Evolutionary conservation across 2,329 filamentous ascomycete species (phyloP).

Genomic region (Trichoderma harzianum): DNA sequence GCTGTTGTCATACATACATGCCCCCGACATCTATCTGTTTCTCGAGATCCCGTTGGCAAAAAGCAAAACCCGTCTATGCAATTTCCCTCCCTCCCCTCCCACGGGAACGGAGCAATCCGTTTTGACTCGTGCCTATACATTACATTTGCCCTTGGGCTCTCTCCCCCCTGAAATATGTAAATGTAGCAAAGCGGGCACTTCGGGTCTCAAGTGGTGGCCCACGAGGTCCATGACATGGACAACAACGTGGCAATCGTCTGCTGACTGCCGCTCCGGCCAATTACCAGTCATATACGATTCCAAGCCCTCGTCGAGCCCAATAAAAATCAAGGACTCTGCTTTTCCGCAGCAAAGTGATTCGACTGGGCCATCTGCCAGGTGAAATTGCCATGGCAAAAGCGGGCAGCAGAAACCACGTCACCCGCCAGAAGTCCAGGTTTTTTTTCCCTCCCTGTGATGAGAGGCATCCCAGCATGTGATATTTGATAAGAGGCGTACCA

Average conservation of each 20-base stretch:
- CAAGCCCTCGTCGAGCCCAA: not conserved
- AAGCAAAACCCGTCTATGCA: not conserved
- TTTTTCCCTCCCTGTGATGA: not conserved
- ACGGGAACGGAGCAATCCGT: not conserved
- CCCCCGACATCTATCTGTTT: not conserved
- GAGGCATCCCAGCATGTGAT: not conserved
- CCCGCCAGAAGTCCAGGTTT: not conserved
- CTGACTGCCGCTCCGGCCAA: conserved; percentile 6
- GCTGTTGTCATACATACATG: not conserved
- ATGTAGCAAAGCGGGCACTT: conserved; percentile 1
- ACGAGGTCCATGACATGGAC: conserved; percentile 5
- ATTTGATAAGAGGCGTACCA: not conserved
- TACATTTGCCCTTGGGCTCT: not conserved
- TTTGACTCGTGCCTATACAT: not conserved
- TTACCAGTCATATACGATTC: conserved; percentile 8
- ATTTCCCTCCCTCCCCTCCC: not conserved
- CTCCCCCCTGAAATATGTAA: not conserved
- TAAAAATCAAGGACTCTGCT: not conserved
- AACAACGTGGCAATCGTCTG: conserved; percentile 14
- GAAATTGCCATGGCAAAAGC: not conserved
- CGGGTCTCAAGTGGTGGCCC: not conserved
- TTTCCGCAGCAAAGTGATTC: not conserved
- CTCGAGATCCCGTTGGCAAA: not conserved
- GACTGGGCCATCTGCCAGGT: not conserved
- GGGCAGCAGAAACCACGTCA: conserved; percentile 8